Percentiles rank a stretch among this genome's conserved stretches.
Evolutionary conservation across 441 rosid genomes (phyloP).

Genomic region (Erodium trifolium): DNA sequence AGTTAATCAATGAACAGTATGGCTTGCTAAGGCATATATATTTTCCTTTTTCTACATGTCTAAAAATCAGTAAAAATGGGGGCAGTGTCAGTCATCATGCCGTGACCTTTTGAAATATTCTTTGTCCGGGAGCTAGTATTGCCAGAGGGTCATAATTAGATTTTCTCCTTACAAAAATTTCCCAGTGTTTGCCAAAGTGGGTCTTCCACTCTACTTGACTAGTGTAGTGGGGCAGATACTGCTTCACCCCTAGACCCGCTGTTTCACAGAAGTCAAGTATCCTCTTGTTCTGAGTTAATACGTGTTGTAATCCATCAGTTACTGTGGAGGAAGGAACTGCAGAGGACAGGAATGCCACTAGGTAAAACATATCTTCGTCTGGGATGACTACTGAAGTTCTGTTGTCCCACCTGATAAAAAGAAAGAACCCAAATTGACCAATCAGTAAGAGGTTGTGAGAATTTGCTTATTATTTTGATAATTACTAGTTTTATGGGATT

Average conservation of each 20-base stretch:
- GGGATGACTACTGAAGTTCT: conserved; percentile 59
- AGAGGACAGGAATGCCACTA: conserved; percentile 86
- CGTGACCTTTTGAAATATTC: conserved; percentile 58
- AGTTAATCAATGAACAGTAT: conserved; percentile 22
- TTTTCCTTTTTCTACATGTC: too few species aligned
- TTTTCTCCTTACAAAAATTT: conserved; percentile 58
- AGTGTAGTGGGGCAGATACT: conserved; percentile 76
- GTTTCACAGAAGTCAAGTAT: conserved; percentile 55
- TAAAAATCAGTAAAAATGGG: background rate
- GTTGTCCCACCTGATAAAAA: conserved; percentile 77
- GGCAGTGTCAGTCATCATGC: conserved; percentile 27
- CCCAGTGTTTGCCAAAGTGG: conserved; percentile 80
- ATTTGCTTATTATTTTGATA: too few species aligned
- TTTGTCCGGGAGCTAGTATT: conserved; percentile 85
- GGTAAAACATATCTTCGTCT: conserved; percentile 42
- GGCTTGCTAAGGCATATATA: background rate
- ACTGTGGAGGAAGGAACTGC: conserved; percentile 59
- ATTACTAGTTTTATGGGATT: too few species aligned
- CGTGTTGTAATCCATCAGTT: conserved; percentile 33
- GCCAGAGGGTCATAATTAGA: conserved; percentile 71
- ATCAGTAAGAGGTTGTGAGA: background rate
- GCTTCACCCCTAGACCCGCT: conserved; percentile 61
- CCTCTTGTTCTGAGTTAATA: conserved; percentile 55
- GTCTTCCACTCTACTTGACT: conserved; percentile 70
- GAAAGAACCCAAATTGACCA: conserved; percentile 5